Percentiles rank a stretch among this genome's conserved stretches.
Conservation (phyloP, 2,329 filamentous ascomycete species). For the Phyllosticta paracitricarpa region DNA sequence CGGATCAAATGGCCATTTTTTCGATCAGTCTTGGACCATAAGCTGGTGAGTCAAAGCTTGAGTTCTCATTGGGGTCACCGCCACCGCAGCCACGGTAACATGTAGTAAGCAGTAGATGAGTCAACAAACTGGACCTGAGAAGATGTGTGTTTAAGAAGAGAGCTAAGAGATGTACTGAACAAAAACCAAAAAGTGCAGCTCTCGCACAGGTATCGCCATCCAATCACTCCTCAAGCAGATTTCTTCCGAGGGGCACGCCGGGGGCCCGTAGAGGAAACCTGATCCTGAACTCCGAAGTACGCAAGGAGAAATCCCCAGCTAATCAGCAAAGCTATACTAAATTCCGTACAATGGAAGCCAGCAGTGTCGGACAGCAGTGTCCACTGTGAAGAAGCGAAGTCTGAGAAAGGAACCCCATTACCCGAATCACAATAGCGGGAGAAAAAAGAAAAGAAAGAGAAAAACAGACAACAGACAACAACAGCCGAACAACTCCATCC, state of each 20-base stretch:
- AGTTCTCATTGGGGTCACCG: neutral
- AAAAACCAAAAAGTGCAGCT: neutral
- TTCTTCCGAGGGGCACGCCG: neutral
- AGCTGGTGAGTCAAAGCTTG: neutral
- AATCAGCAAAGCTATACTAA: neutral
- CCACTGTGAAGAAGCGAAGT: neutral
- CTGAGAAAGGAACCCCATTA: neutral
- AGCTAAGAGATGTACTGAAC: neutral
- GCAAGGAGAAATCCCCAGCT: neutral
- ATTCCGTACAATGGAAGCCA: neutral
- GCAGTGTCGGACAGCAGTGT: neutral
- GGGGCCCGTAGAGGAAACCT: neutral
- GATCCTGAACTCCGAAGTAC: neutral
- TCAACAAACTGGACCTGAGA: neutral
- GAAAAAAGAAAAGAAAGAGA: neutral
- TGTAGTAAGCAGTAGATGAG: neutral
- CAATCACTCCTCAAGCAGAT: neutral
- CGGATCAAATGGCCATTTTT: no score
- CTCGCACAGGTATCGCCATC: constrained; percentile 4
- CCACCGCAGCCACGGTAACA: neutral
- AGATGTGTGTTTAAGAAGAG: neutral
- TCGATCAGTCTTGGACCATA: neutral
- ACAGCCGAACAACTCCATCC: neutral
- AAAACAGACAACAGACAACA: neutral
- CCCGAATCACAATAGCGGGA: neutral